phyloP scores from a whole-genome alignment of 805 yeast genomes.

The Yarrowia sp. region DNA sequence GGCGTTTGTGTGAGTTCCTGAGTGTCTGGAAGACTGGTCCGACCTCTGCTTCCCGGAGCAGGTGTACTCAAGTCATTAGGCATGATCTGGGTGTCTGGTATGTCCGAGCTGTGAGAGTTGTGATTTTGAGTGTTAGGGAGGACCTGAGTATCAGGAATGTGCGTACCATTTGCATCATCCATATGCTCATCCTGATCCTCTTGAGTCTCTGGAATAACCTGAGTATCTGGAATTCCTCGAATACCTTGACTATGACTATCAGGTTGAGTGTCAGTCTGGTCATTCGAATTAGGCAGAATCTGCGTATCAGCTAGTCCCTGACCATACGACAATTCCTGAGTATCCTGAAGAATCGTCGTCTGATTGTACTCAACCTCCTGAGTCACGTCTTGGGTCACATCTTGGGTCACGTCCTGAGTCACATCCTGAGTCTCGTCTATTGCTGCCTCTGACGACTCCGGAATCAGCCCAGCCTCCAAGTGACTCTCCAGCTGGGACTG shows the following conservation, averaged over 20 bases:
- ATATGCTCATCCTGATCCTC: too few relatives aligned
- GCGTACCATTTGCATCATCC: too few relatives aligned
- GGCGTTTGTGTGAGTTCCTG: slow-evolving; percentile 2
- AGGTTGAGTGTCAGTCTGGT: slow-evolving; percentile 4
- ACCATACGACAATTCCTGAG: not conserved
- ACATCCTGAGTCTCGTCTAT: slow-evolving; percentile 25
- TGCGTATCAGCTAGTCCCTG: not conserved
- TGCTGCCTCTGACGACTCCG: slow-evolving; percentile 17
- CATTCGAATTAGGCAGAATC: slow-evolving; percentile 15
- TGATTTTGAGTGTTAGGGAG: too few relatives aligned
- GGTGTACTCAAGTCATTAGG: slow-evolving; percentile 8
- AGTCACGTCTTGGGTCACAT: slow-evolving; percentile 2
- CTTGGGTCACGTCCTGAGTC: slow-evolving; percentile 8
- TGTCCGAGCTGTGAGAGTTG: too few relatives aligned
- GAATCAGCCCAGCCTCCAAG: not conserved
- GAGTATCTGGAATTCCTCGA: slow-evolving; percentile 3
- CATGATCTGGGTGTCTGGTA: not conserved
- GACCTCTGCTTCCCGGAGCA: not conserved
- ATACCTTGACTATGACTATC: not conserved
- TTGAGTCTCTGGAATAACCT: not conserved
- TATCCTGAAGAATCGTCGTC: not conserved
- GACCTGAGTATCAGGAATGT: too few relatives aligned
- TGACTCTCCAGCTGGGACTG: slow-evolving; percentile 4
- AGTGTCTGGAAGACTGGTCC: not conserved
- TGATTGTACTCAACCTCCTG: not conserved